Conservation (phyloP, 352 stramenopile species). For the Phytophthora parvispora region DNA sequence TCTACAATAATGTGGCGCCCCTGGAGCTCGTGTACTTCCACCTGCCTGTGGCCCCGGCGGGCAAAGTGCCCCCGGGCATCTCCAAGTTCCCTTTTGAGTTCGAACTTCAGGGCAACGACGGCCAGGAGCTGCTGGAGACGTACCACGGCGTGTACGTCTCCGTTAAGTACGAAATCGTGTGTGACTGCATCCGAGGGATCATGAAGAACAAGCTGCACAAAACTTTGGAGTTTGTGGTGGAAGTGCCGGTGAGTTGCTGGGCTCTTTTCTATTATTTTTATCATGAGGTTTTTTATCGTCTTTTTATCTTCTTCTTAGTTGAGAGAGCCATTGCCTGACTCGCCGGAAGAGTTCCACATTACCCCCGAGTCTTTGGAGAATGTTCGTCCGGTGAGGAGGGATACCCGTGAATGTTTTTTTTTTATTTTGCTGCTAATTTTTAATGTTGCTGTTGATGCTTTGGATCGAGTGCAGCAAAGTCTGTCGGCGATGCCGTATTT, state of each 20-base stretch:
- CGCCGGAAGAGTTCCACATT: constrained; percentile 83
- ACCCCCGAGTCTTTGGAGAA: constrained; percentile 90
- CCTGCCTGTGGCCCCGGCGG: constrained; percentile 69
- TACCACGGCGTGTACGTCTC: constrained; percentile 95
- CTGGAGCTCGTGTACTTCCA: constrained; percentile 90
- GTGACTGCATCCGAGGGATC: constrained; percentile 86
- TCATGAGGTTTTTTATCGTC: background rate
- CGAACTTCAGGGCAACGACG: constrained; percentile 72
- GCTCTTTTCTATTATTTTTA: too few relatives aligned
- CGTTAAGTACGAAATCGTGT: constrained; percentile 92
- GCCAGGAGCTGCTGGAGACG: constrained; percentile 87
- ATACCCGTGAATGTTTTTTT: background rate
- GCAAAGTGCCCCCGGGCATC: constrained; percentile 84
- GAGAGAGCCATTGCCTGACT: constrained; percentile 64
- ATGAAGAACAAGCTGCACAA: constrained; percentile 91
- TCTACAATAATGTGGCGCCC: constrained; percentile 81
- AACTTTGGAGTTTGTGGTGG: constrained; percentile 93
- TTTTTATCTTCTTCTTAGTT: constrained; percentile 37
- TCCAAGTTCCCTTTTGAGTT: constrained; percentile 94
- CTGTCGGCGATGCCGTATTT: constrained; percentile 78
- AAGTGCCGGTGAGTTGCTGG: constrained; percentile 86
- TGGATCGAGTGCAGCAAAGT: constrained; percentile 47
- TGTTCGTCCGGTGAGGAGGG: constrained; percentile 52
- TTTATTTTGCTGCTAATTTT: constrained; percentile 5
- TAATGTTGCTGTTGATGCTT: constrained; percentile 6